Percentiles rank a stretch among this genome's conserved stretches.
These are phyloP conservation scores for Hypoxylon sp. DNA, from an alignment of 2,329 filamentous ascomycete species.

Conservation along the genomic window DNA sequence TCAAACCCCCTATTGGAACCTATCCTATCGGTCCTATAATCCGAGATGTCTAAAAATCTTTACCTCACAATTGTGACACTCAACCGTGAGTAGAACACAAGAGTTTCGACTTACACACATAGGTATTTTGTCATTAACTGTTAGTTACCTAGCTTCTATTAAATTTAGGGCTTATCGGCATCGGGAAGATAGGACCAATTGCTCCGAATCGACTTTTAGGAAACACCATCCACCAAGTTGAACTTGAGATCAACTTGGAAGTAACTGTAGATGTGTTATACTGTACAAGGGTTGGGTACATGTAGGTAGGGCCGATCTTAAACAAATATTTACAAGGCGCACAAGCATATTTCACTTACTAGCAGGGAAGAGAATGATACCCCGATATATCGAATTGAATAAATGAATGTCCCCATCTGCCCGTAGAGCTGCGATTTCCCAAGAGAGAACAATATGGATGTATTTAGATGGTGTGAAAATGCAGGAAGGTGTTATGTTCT, in stretches of 20 bases:
- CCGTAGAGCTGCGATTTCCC: not conserved
- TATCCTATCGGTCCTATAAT: conserved; percentile 33
- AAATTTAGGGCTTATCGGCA: not conserved
- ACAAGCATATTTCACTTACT: not conserved
- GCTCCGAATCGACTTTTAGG: conserved; percentile 1
- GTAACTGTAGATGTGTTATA: not conserved
- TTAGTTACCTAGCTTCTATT: not conserved
- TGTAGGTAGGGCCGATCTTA: conserved; percentile 2
- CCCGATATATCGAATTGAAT: not conserved
- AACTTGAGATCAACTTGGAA: not conserved
- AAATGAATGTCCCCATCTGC: not conserved
- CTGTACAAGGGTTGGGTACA: not conserved
- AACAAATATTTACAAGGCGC: not conserved
- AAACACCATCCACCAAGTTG: not conserved
- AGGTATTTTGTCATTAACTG: not conserved
- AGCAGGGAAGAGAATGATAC: not conserved
- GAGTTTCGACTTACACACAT: not conserved
- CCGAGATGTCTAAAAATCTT: not conserved
- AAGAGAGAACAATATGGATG: not conserved
- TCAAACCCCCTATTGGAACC: conserved; percentile 3
- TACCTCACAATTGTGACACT: not conserved
- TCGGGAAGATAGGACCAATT: conserved; percentile 7
- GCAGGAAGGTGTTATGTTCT: not conserved
- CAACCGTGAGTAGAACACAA: not conserved
- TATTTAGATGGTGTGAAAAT: not conserved